Percentiles rank a stretch among this genome's conserved stretches.
Conservation (phyloP, 1,284 basidiomycete species). For the Earliella scabrosa region DNA sequence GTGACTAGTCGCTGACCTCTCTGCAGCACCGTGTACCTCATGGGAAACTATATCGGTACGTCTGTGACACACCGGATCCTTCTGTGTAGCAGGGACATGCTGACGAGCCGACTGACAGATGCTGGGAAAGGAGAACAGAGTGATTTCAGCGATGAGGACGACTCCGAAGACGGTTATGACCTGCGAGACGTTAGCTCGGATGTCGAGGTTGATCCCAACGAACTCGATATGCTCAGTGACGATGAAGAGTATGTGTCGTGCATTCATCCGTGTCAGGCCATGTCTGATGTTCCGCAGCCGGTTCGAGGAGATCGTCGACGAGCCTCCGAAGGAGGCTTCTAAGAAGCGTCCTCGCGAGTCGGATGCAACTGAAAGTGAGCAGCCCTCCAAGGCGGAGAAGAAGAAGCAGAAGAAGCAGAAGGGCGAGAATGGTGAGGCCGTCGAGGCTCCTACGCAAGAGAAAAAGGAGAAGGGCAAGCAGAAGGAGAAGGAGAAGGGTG, state of each 20-base stretch:
- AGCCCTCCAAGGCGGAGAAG: slow-evolving; percentile 54
- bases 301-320: slow-evolving; percentile 57
- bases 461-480: slow-evolving; percentile 40
- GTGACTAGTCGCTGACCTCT: too few species aligned
- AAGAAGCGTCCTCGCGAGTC: slow-evolving; percentile 69
- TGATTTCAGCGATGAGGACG: slow-evolving; percentile 43
- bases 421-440: slow-evolving; percentile 60
- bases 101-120: too few species aligned
- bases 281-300: slow-evolving; percentile 45
- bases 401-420: slow-evolving; percentile 83
- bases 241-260: slow-evolving; percentile 49
- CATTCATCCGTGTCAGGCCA: neutral
- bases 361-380: slow-evolving; percentile 49
- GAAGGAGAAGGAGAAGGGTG: slow-evolving; percentile 45
- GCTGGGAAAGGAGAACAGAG: too few species aligned
- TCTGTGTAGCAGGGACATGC: too few species aligned
- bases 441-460: slow-evolving; percentile 42
- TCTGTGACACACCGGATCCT: too few species aligned
- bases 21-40: slow-evolving; percentile 78
- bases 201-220: slow-evolving; percentile 67
- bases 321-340: slow-evolving; percentile 24
- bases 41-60: slow-evolving; percentile 89
- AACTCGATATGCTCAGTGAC: slow-evolving; percentile 56
- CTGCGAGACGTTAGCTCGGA: slow-evolving; percentile 78
- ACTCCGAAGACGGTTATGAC: slow-evolving; percentile 57